Percentiles rank a stretch among this genome's conserved stretches.
These are phyloP conservation scores for Favolaschia claudopus DNA, from an alignment of 768 basidiomycete genomes.

Conservation along the genomic window DNA sequence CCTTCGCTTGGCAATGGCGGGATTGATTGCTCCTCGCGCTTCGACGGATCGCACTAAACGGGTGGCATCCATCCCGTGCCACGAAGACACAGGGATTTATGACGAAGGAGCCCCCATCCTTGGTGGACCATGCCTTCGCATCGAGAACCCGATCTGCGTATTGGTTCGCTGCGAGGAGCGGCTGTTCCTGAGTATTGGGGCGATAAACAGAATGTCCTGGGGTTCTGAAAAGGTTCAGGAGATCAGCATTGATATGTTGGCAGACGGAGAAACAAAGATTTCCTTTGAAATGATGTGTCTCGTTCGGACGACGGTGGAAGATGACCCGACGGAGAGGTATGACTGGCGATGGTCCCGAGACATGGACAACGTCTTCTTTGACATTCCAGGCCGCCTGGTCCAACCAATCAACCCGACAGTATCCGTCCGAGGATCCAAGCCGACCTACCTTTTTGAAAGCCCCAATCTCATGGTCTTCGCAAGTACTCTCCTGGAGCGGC, in stretches of 20 bases:
- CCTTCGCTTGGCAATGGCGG: slow-evolving; percentile 5
- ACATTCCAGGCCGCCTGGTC: neutral
- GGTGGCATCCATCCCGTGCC: neutral
- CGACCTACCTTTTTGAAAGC: neutral
- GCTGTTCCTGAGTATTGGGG: slow-evolving; percentile 1
- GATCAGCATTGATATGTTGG: neutral
- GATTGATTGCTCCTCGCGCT: neutral
- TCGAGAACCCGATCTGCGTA: neutral
- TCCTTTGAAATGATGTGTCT: neutral
- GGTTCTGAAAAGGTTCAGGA: neutral
- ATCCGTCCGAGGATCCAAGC: neutral
- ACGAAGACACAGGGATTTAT: neutral
- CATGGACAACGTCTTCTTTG: neutral
- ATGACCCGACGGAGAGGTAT: neutral
- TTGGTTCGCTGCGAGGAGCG: slow-evolving; percentile 5
- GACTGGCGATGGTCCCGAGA: neutral
- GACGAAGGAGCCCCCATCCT: neutral
- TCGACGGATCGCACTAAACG: slow-evolving; percentile 4
- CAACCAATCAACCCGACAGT: slow-evolving; percentile 1
- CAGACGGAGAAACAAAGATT: neutral
- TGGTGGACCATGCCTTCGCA: neutral
- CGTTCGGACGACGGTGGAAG: neutral
- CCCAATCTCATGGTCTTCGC: neutral
- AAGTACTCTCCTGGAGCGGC: neutral
- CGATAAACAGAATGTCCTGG: neutral